Conservation (phyloP, 305 asterid species). For the Fraxinus nigra region DNA sequence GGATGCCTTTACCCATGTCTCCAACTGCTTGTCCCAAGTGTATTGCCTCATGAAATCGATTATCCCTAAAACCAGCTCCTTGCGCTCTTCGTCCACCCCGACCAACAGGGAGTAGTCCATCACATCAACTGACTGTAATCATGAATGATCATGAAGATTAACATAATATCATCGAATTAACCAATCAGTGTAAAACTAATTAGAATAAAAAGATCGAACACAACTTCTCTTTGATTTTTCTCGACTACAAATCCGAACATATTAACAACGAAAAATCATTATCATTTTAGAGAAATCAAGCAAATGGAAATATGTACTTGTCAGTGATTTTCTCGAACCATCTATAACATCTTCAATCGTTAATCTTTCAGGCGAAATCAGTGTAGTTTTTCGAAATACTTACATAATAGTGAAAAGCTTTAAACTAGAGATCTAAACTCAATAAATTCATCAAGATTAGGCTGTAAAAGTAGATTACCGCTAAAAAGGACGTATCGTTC, state of each 20-base stretch:
- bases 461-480: slow-evolving; percentile 44
- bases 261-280: neutral
- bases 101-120: slow-evolving; percentile 94
- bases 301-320: neutral
- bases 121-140: slow-evolving; percentile 73
- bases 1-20: slow-evolving; percentile 92
- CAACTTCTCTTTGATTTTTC: neutral
- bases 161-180: neutral
- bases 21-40: slow-evolving; percentile 96
- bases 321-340: neutral
- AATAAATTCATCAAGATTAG: neutral
- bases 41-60: slow-evolving; percentile 93
- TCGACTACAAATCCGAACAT: neutral
- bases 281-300: neutral
- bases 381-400: neutral
- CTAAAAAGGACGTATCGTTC: slow-evolving; percentile 94
- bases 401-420: neutral
- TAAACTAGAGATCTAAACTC: neutral
- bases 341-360: neutral
- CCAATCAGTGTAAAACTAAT: neutral
- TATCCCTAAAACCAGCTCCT: slow-evolving; percentile 87
- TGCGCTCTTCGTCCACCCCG: slow-evolving; percentile 78
- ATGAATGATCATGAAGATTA: neutral
- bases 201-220: neutral
- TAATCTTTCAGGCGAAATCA: neutral